Evolutionary conservation across 495 filamentous ascomycete species (phyloP).

Genomic region (Hypoxylon subgilvum): DNA sequence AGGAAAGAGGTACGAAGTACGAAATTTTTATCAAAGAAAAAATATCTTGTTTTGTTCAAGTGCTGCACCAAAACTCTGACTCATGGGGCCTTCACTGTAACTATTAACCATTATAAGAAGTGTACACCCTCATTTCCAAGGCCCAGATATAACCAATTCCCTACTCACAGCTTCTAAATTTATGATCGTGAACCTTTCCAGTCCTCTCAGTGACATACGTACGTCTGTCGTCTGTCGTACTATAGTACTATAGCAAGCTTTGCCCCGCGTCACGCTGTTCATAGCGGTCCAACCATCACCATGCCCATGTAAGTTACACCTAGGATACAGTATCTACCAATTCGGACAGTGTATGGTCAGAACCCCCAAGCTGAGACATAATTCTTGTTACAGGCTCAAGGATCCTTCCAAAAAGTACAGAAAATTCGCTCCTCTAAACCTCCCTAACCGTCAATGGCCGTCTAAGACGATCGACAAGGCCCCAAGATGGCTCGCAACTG

Average conservation of each 20-base stretch:
- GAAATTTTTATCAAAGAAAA: conserved; percentile 34
- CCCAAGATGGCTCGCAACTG: conserved; percentile 85
- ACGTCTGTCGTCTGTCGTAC: too few species aligned
- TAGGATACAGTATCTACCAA: not conserved
- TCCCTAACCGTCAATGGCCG: conserved; percentile 93
- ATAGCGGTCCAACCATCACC: conserved; percentile 25
- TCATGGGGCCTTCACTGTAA: too few species aligned
- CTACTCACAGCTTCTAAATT: too few species aligned
- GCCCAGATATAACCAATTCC: too few species aligned
- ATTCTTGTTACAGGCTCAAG: conserved; percentile 71
- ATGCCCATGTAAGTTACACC: conserved; percentile 42
- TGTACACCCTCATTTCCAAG: too few species aligned
- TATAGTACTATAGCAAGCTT: too few species aligned
- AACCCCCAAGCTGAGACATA: not conserved
- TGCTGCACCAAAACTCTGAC: too few species aligned
- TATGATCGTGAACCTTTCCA: too few species aligned
- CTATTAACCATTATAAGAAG: too few species aligned
- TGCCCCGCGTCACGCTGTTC: conserved; percentile 12
- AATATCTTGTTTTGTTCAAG: conserved; percentile 22
- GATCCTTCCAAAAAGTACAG: conserved; percentile 94
- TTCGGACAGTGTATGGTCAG: conserved; percentile 11
- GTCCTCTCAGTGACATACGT: too few species aligned
- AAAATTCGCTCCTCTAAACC: conserved; percentile 71
- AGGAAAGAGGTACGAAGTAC: too few species aligned
- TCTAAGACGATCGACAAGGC: conserved; percentile 76